Conservation (phyloP, 805 yeast species). For the Yarrowia osloensis region DNA sequence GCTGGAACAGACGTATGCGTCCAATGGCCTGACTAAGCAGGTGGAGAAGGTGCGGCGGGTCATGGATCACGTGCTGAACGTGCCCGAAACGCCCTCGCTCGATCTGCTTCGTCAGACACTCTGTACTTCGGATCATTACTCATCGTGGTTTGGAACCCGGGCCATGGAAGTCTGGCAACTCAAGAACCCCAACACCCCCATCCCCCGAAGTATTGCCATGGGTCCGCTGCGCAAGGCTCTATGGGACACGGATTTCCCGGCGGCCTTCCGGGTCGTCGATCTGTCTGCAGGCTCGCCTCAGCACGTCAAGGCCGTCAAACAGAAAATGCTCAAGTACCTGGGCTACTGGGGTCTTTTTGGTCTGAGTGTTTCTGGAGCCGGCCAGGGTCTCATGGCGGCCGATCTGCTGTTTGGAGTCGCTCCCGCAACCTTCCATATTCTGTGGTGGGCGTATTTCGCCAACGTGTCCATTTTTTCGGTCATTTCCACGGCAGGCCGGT, state of each 20-base stretch:
- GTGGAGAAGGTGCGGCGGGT: constrained; percentile 4
- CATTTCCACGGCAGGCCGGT: constrained; percentile 52
- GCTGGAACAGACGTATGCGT: not conserved
- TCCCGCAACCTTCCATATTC: constrained; percentile 43
- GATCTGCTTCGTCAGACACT: not conserved
- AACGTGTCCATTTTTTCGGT: constrained; percentile 53
- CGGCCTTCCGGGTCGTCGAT: constrained; percentile 16
- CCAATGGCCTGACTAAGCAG: not conserved
- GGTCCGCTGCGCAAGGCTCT: not conserved
- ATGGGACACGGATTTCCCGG: constrained; percentile 9
- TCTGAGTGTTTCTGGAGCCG: not conserved
- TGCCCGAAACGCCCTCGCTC: constrained; percentile 7
- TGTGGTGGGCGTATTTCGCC: constrained; percentile 52
- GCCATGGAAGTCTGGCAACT: constrained; percentile 21
- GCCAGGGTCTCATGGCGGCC: constrained; percentile 5
- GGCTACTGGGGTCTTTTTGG: constrained; percentile 16
- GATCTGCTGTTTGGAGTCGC: constrained; percentile 36
- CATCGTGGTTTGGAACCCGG: constrained; percentile 9
- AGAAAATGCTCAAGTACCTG: constrained; percentile 8
- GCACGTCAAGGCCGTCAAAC: not conserved
- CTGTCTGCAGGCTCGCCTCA: not conserved
- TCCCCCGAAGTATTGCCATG: constrained; percentile 3
- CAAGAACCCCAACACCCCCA: not conserved
- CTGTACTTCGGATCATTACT: constrained; percentile 5
- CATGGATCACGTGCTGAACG: not conserved